Evolutionary conservation across 441 rosid species (phyloP).

Genomic region (Biscutella auriculata): DNA sequence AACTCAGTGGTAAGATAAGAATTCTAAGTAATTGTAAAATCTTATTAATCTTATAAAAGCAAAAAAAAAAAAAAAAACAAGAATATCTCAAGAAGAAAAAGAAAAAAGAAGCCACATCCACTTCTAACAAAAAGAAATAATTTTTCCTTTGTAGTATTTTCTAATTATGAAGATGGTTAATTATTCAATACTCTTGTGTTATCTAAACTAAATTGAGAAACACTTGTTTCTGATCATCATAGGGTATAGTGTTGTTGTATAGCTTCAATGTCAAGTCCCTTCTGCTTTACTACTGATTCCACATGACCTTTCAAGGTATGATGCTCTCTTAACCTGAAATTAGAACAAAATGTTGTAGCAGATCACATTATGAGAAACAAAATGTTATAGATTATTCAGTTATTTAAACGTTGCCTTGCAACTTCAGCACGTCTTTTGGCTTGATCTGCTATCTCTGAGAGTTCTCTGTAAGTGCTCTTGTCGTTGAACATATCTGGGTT

Average conservation of each 20-base stretch:
- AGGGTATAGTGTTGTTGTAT: conserved; percentile 63
- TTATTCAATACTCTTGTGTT: conserved; percentile 20
- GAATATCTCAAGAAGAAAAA: conserved; percentile 11
- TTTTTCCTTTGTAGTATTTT: background rate
- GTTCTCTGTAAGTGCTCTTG: conserved; percentile 41
- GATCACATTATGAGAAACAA: background rate
- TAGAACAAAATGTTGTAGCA: background rate
- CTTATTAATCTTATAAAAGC: conserved; percentile 12
- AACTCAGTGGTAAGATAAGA: background rate
- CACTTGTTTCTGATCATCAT: conserved; percentile 21
- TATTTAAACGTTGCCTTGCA: conserved; percentile 32
- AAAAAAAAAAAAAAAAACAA: no score
- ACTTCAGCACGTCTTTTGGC: conserved; percentile 61
- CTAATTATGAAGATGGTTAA: conserved; percentile 10
- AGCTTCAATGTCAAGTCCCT: conserved; percentile 59
- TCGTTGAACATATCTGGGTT: conserved; percentile 30
- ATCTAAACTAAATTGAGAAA: conserved; percentile 23
- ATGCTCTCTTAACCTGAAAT: conserved; percentile 50
- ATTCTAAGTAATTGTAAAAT: conserved; percentile 12
- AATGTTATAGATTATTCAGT: background rate
- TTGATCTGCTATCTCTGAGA: conserved; percentile 62
- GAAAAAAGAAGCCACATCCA: conserved; percentile 13
- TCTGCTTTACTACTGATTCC: conserved; percentile 64
- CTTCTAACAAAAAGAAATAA: conserved; percentile 13
- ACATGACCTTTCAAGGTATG: conserved; percentile 67